Evolutionary conservation across 1,139 yeast species (phyloP).

Genomic region (Geotrichum fermentans): DNA sequence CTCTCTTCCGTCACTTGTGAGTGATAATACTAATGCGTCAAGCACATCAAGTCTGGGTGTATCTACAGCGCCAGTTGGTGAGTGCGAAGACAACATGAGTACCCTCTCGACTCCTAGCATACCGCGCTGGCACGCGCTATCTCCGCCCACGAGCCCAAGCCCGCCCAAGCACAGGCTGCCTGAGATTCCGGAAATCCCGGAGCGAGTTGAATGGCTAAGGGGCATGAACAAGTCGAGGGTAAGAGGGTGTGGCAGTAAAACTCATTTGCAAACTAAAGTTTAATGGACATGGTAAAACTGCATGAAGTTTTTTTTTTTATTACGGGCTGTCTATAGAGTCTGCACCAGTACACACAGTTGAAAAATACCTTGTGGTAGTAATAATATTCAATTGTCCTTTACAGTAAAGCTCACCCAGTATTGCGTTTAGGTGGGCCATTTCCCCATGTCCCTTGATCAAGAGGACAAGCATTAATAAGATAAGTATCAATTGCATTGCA

Average conservation of each 20-base stretch:
- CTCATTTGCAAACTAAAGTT: slow-evolving; percentile 6
- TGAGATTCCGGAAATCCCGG: slow-evolving; percentile 20
- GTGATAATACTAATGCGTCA: not conserved
- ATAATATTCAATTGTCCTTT: too few species aligned
- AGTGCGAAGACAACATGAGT: not conserved
- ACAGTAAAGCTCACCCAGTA: too few species aligned
- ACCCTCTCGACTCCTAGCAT: not conserved
- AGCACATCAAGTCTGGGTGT: not conserved
- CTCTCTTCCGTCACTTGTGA: not conserved
- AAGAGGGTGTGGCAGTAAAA: slow-evolving; percentile 10
- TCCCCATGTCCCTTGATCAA: too few species aligned
- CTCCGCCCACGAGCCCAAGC: slow-evolving; percentile 15
- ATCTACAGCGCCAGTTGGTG: not conserved
- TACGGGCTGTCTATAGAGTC: too few species aligned
- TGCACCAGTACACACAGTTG: too few species aligned
- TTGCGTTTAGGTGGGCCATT: too few species aligned
- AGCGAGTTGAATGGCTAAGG: slow-evolving; percentile 11
- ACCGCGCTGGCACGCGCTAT: slow-evolving; percentile 7
- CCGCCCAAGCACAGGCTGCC: slow-evolving; percentile 19
- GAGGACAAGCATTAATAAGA: too few species aligned
- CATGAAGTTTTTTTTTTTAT: too few species aligned
- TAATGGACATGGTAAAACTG: too few species aligned
- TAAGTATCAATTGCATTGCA: too few species aligned
- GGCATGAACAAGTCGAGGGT: slow-evolving; percentile 5
- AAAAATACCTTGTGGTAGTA: too few species aligned